Conservation (phyloP, 129 eudicot species). For the Flaveria sonorensis region DNA sequence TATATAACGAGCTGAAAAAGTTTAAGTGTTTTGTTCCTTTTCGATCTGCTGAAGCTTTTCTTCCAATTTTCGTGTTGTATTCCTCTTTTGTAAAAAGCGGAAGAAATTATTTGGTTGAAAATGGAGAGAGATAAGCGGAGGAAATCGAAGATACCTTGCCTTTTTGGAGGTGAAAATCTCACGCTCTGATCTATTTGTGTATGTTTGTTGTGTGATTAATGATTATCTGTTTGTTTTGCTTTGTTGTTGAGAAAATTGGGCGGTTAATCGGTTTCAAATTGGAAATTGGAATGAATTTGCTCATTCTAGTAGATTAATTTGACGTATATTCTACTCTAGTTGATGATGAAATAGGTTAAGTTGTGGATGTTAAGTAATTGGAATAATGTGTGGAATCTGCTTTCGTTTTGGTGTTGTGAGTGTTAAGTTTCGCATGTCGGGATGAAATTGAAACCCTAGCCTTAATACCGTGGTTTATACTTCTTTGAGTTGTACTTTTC, state of each 20-base stretch:
- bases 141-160: slow-evolving; percentile 34
- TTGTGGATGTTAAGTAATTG: slow-evolving; percentile 12
- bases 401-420: slow-evolving; percentile 9
- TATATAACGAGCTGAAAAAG: slow-evolving; percentile 14
- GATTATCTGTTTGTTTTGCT: not conserved
- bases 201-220: not conserved
- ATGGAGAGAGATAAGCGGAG: slow-evolving; percentile 44
- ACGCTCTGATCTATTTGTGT: not conserved
- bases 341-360: not conserved
- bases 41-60: slow-evolving; percentile 20
- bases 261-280: slow-evolving; percentile 7
- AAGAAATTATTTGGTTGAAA: slow-evolving; percentile 6
- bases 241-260: slow-evolving; percentile 27
- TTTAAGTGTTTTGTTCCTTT: not conserved
- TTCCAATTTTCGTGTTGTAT: not conserved
- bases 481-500: not conserved
- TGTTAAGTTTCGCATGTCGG: slow-evolving; percentile 19
- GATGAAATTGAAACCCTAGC: slow-evolving; percentile 24
- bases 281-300: too few relatives aligned
- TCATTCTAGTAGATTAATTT: not conserved
- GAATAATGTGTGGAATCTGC: not conserved
- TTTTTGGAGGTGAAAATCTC: slow-evolving; percentile 37
- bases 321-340: not conserved
- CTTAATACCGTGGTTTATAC: not conserved
- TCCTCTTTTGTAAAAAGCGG: not conserved